These are phyloP conservation scores for Aspergillus eucalypticola DNA, from an alignment of 2,329 filamentous ascomycete genomes.

Conservation along the genomic window DNA sequence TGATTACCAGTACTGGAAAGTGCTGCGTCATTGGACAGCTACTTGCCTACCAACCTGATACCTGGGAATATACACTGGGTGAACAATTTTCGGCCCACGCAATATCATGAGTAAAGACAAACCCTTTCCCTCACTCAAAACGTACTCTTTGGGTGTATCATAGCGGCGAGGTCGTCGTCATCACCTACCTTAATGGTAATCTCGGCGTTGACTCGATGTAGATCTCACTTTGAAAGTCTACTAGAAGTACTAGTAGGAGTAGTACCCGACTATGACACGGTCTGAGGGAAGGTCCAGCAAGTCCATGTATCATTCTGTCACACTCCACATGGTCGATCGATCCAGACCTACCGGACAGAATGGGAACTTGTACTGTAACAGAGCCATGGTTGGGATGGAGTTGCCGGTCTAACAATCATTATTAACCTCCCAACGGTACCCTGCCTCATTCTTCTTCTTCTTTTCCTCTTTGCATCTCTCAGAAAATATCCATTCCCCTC, in stretches of 20 bases:
- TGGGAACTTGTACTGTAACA: conserved; percentile 27
- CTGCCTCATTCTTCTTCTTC: neutral
- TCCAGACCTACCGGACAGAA: conserved; percentile 13
- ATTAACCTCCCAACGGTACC: neutral
- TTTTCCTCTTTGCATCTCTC: neutral
- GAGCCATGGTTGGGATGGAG: conserved; percentile 23
- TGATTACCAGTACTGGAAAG: neutral
- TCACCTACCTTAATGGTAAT: neutral
- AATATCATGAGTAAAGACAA: neutral
- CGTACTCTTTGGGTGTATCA: neutral
- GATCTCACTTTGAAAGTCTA: neutral
- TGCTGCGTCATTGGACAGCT: neutral
- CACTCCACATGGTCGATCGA: conserved; percentile 18
- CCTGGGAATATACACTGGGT: neutral
- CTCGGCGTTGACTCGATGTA: neutral
- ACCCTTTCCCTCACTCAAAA: neutral
- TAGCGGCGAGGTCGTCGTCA: neutral
- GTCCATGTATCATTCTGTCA: conserved; percentile 19
- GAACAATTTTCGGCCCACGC: neutral
- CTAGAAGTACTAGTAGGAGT: neutral
- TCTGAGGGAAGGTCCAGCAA: conserved; percentile 1
- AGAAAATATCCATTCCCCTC: neutral
- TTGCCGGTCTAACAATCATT: conserved; percentile 10
- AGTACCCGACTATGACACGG: neutral
- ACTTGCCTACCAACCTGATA: neutral